Conservation (phyloP, 352 stramenopile species). For the Globisporangium spinosum region DNA sequence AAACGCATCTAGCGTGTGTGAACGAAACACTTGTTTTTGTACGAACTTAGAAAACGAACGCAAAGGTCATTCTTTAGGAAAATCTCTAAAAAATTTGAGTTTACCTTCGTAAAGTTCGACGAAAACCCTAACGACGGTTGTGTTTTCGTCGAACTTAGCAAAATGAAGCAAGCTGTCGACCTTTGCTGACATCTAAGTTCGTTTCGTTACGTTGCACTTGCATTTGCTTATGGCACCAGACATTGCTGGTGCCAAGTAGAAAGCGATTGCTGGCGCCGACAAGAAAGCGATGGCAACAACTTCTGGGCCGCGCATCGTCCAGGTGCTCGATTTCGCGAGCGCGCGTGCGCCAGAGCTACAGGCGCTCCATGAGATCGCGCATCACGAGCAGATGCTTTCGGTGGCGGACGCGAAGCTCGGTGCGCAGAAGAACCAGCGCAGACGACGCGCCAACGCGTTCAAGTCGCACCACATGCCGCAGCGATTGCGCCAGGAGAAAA, state of each 20-base stretch:
- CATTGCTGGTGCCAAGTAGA: neutral
- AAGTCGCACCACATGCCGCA: conserved; percentile 69
- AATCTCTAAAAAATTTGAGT: no score
- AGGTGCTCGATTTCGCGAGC: conserved; percentile 78
- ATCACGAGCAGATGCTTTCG: conserved; percentile 22
- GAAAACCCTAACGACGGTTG: no score
- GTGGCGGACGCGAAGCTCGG: conserved; percentile 41
- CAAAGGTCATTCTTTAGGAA: no score
- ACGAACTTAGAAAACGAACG: no score
- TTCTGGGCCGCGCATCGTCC: conserved; percentile 56
- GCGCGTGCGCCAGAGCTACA: conserved; percentile 71
- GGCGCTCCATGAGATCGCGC: conserved; percentile 60
- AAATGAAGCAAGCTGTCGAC: no score
- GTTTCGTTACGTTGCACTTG: neutral
- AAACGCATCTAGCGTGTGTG: no score
- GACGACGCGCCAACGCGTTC: conserved; percentile 74
- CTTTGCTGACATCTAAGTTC: neutral
- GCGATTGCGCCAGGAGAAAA: conserved; percentile 32
- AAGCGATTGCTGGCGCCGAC: neutral
- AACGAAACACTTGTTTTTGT: no score
- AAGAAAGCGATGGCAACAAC: conserved; percentile 28
- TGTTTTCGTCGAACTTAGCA: no score
- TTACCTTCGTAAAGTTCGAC: no score
- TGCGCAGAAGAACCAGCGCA: conserved; percentile 57
- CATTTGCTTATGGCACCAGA: no score